Base-by-base conservation (phyloP, 371 early-diverging fungal genomes). In the Batkoa obscura region DNA sequence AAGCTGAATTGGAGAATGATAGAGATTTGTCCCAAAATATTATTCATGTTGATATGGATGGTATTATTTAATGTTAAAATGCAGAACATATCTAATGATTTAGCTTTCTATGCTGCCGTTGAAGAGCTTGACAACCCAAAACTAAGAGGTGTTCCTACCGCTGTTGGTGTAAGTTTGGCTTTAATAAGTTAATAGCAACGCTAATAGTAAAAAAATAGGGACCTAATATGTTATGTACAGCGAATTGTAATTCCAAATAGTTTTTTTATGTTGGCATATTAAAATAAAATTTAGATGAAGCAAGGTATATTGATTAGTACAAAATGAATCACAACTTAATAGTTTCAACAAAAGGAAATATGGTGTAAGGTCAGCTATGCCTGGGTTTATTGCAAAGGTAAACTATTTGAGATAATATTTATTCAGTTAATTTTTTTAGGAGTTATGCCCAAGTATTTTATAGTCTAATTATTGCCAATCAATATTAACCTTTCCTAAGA, bases 1-100 rank as follows among this genome's bases (percentile, higher is more conserved):
- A 23, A 23, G 23, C 23, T 23, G 23, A 23, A 23, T 23, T 23
- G 23, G 23, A 23, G 23, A 23, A 23, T 23, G 23, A 23, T 23
- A 23, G 23, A 23, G 23, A 23, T 23, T 23, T 23, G 23, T 23
- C 23, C 23, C 23, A 76, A 32, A 61, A 63, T 23, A 79, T 82
- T 30, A 75, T 75, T 32, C 79, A 79, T 66, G 66, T 84, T 37
- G 82, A 81, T 62, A 81, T 80, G 81, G 58, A 81, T 79, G 81
- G 58, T 68, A 35, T 38, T 43, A 2, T 31, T 47, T 17, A 39
- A 50, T 35, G 12, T 42, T 17, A 4, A 34, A 13, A 6, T 47
- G 13, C 38, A 30, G 38, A 43, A 41, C 37, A 53, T 50, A 43
- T 46, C 59, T 13, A 36, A 3, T 33, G 9, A 31, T 41, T 63